Percentiles rank a stretch among this genome's conserved stretches.
Evolutionary conservation across 1,284 basidiomycete genomes (phyloP).

Genomic region (Cryptococcus amylolentus): DNA sequence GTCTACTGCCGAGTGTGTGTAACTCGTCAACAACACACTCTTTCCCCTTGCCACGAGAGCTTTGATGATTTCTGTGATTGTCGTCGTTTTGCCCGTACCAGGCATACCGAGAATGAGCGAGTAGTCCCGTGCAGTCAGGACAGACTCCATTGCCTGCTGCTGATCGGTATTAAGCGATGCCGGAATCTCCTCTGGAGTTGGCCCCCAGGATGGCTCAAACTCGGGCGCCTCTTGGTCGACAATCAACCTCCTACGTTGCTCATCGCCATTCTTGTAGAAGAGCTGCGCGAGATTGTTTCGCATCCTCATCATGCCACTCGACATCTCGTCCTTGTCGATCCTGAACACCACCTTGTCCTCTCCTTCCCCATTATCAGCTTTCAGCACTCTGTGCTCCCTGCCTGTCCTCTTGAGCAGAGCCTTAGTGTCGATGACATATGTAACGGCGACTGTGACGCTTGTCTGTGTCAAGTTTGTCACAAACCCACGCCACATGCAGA

Average conservation of each 20-base stretch:
- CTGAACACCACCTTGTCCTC: slow-evolving; percentile 61
- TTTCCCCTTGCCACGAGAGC: slow-evolving; percentile 75
- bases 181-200: slow-evolving; percentile 36
- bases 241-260: slow-evolving; percentile 63
- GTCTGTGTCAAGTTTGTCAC: slow-evolving; percentile 67
- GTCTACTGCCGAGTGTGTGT: slow-evolving; percentile 97
- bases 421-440: slow-evolving; percentile 66
- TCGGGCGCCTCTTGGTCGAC: slow-evolving; percentile 74
- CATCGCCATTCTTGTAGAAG: slow-evolving; percentile 67
- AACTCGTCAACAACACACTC: slow-evolving; percentile 81
- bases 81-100: slow-evolving; percentile 96
- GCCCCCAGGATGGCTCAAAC: slow-evolving; percentile 54
- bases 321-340: slow-evolving; percentile 90
- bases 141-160: slow-evolving; percentile 65
- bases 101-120: slow-evolving; percentile 95
- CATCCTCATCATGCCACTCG: slow-evolving; percentile 78
- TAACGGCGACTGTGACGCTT: slow-evolving; percentile 70
- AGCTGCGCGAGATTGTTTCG: slow-evolving; percentile 85
- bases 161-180: slow-evolving; percentile 70
- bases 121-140: slow-evolving; percentile 80
- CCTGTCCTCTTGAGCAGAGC: slow-evolving; percentile 54
- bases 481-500: slow-evolving; percentile 81
- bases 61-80: slow-evolving; percentile 83
- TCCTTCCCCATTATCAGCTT: slow-evolving; percentile 13
- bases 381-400: slow-evolving; percentile 13